Conservation (phyloP, 2,329 filamentous ascomycete species). For the Aspergillus spinulosporus region DNA sequence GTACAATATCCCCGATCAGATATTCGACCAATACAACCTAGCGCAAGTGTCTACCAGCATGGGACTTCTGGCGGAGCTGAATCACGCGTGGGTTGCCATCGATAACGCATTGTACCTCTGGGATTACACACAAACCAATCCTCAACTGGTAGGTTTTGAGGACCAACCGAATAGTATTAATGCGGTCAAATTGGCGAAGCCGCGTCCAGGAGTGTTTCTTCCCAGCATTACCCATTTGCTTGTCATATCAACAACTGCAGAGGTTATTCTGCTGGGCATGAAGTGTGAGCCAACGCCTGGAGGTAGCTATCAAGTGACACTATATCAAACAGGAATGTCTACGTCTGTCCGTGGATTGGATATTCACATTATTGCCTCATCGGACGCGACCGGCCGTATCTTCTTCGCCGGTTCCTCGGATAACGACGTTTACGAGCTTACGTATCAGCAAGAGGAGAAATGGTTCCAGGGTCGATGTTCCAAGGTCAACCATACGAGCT, state of each 20-base stretch:
- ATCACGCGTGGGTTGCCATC: constrained; percentile 93
- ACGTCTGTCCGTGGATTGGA: constrained; percentile 73
- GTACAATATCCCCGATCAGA: constrained; percentile 85
- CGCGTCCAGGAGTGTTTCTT: constrained; percentile 84
- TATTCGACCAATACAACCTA: constrained; percentile 89
- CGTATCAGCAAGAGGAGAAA: constrained; percentile 94
- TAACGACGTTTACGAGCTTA: constrained; percentile 89
- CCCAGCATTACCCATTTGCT: constrained; percentile 81
- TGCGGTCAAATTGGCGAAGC: constrained; percentile 82
- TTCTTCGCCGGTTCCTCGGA: constrained; percentile 83
- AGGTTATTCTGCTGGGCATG: constrained; percentile 85
- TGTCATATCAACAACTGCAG: constrained; percentile 80
- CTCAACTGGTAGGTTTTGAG: constrained; percentile 88
- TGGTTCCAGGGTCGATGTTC: constrained; percentile 91
- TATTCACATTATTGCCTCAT: constrained; percentile 76
- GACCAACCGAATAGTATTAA: constrained; percentile 86
- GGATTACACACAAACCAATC: constrained; percentile 94
- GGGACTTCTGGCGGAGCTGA: constrained; percentile 91
- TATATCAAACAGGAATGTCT: constrained; percentile 88
- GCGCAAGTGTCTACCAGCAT: constrained; percentile 87
- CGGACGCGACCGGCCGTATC: constrained; percentile 76
- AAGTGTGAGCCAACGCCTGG: constrained; percentile 63
- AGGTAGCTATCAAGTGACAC: constrained; percentile 69
- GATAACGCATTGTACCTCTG: constrained; percentile 96
- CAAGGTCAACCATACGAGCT: constrained; percentile 84